Evolutionary conservation across 805 yeast genomes (phyloP), one percentile per base, ranked within the genome.

Genomic region (Starmerella vaccinii): DNA sequence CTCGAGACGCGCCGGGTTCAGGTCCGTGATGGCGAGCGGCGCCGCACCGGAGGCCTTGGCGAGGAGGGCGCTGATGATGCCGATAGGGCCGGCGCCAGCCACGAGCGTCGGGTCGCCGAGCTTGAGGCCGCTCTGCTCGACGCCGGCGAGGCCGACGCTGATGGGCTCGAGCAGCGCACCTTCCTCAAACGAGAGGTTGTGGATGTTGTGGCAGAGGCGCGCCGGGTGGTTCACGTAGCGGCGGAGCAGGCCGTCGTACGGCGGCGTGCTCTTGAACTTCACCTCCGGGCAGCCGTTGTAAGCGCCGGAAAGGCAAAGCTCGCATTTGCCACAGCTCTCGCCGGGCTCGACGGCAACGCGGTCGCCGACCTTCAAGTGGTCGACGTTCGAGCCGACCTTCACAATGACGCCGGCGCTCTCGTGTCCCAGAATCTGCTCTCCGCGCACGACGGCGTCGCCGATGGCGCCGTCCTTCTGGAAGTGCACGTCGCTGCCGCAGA

Each of bases 401-500:
- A 74, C 56, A 24, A 78, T 71, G 41, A 69, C 71, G 40, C 69
- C 72, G 3, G 84, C 81, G 37, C 77, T 75, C 49, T 77, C 74
- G 61, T 82, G 75, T 64, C 85, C 76, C n/a, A 76, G 71, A 22
- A 67, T 63, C 5, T 81, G 81, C 21, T 82, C 84, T 58, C 77
- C 84, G 18, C 76, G 69, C 44, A 78, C 77, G n/a, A 80, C 80
- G 26, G 68, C 65, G 34, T 65, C 68, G 23, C 72, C 84, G 53
- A 81, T 80, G 51, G 71, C 73, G 42, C 87, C 88, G 53, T 77
- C 78, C 49, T 77, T 72, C 68, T 77, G 78, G 67, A 79, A 80
- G 62, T 82, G 87, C 53, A 81, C 71, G 64, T 82, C 89, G 21
- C 84, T 76, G 16, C 88, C 88, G 65, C 88, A 82, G 57, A 82